Base-by-base conservation (phyloP, 2,329 filamentous ascomycete genomes). In the Penicillium sp. region DNA sequence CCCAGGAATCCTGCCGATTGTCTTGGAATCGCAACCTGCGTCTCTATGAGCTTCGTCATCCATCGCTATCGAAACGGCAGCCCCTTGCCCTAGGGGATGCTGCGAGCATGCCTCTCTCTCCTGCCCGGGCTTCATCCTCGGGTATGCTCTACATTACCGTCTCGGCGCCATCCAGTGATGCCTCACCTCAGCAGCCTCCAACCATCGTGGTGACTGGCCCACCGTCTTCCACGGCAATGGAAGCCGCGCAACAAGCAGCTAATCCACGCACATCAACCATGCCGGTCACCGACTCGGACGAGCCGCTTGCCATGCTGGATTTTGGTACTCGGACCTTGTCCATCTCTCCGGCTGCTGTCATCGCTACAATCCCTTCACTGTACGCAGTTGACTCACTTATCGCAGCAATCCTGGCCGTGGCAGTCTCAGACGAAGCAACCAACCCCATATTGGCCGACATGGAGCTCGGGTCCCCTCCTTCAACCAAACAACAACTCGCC, bases 351-450 rank as follows among this genome's bases (percentile, higher is more conserved):
- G 57, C 59, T 2, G 53, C 60, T 1, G 67, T 71, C 7, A 56
- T 61, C 2, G 54, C 59, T 5, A 62, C 60, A 0, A 64, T 72
- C 6, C 67, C 67, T 1, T 70, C 67, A 5, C 49, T 71, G 18
- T 72, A 72, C 41, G 65, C 66, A 6, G 66, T 73, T 23, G 70
- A 73, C 44, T 67, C 68, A 4, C 50, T 72, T 9, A 53, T 73
- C 30, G 64, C 67, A 1, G 64, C 69, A 3, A 56, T 72, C 6
- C 50, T 73, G 12, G 61, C 66, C 2, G 63, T 71, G 11, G 67
- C 67, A 1, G 58, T 69, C 35, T 64, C 66, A 1, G 69, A 72
- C 33, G 56, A 66, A 37, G 47, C 52, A 9, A 68, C 62, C 1
- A 68, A 62, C 16, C 56, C 56, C 0, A 54, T 66, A 4, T 46